Evolutionary conservation across 176 grass and related monocot genomes (phyloP).

Genomic region (Otatea glauca): DNA sequence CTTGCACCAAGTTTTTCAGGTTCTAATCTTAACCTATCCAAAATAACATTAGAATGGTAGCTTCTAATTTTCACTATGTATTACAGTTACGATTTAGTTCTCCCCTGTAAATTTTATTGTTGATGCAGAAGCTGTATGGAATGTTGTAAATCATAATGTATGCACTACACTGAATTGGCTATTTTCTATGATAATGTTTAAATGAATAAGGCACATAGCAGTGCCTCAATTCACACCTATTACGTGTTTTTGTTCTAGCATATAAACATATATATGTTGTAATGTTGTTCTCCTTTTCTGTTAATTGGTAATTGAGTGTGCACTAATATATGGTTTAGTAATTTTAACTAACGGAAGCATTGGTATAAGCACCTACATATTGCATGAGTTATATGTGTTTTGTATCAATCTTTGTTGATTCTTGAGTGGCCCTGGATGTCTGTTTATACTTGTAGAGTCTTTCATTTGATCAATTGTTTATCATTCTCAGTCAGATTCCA

Average conservation of each 20-base stretch:
- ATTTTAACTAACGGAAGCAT: neutral
- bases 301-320: neutral
- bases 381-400: constrained; percentile 17
- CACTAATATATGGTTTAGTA: neutral
- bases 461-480: neutral
- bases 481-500: neutral
- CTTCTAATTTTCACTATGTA: constrained; percentile 54
- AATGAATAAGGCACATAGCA: constrained; percentile 7
- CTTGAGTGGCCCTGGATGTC: neutral
- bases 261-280: neutral
- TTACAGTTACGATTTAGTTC: constrained; percentile 38
- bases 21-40: constrained; percentile 82
- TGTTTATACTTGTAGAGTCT: neutral
- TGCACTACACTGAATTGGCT: neutral
- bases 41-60: constrained; percentile 69
- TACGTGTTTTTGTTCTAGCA: neutral
- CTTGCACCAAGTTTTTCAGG: constrained; percentile 99
- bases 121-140: constrained; percentile 10
- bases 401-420: neutral
- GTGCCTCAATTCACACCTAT: neutral
- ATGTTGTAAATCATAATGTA: constrained; percentile 24
- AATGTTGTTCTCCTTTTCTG: neutral
- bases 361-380: neutral
- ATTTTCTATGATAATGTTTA: constrained; percentile 19
- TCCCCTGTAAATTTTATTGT: constrained; percentile 10